Conservation (phyloP, 192 early-diverging fungal genomes). For the Umbelopsis sp. region DNA sequence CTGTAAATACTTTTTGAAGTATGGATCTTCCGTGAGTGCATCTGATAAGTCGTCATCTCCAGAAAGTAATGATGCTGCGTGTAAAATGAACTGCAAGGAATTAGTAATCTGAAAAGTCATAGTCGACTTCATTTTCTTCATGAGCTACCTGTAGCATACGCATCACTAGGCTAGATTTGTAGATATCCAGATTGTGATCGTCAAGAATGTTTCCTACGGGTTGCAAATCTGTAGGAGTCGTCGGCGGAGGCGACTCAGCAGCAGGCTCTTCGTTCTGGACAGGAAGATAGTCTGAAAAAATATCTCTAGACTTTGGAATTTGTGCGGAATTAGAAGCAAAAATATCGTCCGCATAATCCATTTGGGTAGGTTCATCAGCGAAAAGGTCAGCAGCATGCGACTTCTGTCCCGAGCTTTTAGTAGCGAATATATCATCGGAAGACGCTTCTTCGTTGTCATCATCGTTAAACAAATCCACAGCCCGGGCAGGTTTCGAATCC, state of each 20-base stretch:
- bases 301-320: not conserved
- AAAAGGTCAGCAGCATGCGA: slow-evolving; percentile 21
- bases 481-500: not conserved
- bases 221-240: not conserved
- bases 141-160: slow-evolving; percentile 60
- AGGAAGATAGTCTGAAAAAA: slow-evolving; percentile 2
- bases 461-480: slow-evolving; percentile 31
- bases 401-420: not conserved
- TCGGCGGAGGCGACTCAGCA: not conserved
- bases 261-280: not conserved
- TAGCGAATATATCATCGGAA: slow-evolving; percentile 36
- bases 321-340: slow-evolving; percentile 25
- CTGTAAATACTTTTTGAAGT: slow-evolving; percentile 3
- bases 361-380: slow-evolving; percentile 25
- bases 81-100: not conserved
- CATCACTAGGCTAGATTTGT: slow-evolving; percentile 65
- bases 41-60: slow-evolving; percentile 3
- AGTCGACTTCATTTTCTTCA: not conserved
- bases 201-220: slow-evolving; percentile 25
- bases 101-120: not conserved
- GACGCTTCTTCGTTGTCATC: slow-evolving; percentile 21
- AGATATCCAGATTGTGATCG: slow-evolving; percentile 44
- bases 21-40: slow-evolving; percentile 36
- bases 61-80: not conserved
- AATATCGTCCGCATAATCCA: slow-evolving; percentile 24